These are phyloP conservation scores for Pythium graminicola DNA, from an alignment of 352 stramenopile species.

Conservation along the genomic window DNA sequence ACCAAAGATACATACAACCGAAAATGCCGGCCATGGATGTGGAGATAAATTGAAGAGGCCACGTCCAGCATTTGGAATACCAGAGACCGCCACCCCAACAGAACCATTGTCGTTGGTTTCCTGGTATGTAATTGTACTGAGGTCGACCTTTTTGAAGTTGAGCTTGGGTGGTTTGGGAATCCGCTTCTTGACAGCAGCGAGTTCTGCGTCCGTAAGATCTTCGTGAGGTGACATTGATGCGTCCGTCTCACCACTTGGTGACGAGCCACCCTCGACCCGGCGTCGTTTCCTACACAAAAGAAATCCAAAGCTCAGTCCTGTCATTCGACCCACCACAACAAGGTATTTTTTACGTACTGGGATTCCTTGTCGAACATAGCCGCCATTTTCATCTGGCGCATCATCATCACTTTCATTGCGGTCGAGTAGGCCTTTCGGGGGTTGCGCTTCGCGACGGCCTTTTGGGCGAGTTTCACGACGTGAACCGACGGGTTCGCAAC, in stretches of 20 bases:
- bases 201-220: conserved; percentile 74
- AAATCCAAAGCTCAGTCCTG: neutral
- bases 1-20: conserved; percentile 85
- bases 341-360: conserved; percentile 47
- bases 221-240: conserved; percentile 53
- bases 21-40: conserved; percentile 80
- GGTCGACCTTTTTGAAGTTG: conserved; percentile 78
- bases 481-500: conserved; percentile 79
- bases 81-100: conserved; percentile 74
- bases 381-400: conserved; percentile 76
- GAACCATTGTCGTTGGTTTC: conserved; percentile 85
- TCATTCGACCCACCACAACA: neutral
- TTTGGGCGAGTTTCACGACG: conserved; percentile 75
- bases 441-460: conserved; percentile 60
- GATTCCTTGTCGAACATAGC: conserved; percentile 56
- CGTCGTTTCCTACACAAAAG: conserved; percentile 56
- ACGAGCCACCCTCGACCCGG: conserved; percentile 56
- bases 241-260: conserved; percentile 57
- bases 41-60: conserved; percentile 79
- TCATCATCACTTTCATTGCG: conserved; percentile 84
- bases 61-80: conserved; percentile 74
- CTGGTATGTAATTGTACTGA: conserved; percentile 77
- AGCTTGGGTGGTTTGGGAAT: conserved; percentile 82
- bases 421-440: conserved; percentile 79
- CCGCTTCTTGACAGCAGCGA: conserved; percentile 67